Conservation (phyloP, 2,329 filamentous ascomycete genomes). For the Coleophoma crateriformis region DNA sequence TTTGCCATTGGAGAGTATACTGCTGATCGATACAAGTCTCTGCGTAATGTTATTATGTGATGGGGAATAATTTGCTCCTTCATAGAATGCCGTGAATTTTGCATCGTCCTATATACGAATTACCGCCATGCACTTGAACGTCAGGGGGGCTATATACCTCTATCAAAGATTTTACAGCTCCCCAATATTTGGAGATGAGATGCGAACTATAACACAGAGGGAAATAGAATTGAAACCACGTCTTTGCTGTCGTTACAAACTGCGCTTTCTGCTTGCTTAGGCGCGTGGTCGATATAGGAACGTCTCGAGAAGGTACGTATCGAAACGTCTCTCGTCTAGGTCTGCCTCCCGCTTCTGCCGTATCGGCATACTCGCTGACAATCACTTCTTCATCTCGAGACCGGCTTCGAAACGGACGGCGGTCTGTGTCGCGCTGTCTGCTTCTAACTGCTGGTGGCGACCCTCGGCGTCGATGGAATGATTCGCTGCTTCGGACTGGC, state of each 20-base stretch:
- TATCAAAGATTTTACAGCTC: slow-evolving; percentile 27
- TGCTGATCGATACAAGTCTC: background rate
- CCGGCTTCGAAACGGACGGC: no score
- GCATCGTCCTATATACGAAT: background rate
- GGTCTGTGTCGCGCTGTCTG: no score
- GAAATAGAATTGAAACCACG: background rate
- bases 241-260: background rate
- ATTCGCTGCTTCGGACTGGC: no score
- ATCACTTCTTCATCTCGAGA: no score
- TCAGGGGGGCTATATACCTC: slow-evolving; percentile 11
- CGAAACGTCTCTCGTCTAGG: no score
- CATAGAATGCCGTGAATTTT: background rate
- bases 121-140: background rate
- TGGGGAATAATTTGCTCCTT: background rate
- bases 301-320: no score
- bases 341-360: no score
- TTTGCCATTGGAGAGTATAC: background rate
- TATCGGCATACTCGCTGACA: no score
- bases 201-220: background rate
- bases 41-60: background rate
- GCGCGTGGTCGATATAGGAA: no score
- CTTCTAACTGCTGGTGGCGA: no score
- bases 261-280: background rate
- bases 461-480: no score
- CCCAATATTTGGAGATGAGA: slow-evolving; percentile 34